Base-by-base conservation (phyloP, 306 rosid genomes). In the Coriaria nepalensis region DNA sequence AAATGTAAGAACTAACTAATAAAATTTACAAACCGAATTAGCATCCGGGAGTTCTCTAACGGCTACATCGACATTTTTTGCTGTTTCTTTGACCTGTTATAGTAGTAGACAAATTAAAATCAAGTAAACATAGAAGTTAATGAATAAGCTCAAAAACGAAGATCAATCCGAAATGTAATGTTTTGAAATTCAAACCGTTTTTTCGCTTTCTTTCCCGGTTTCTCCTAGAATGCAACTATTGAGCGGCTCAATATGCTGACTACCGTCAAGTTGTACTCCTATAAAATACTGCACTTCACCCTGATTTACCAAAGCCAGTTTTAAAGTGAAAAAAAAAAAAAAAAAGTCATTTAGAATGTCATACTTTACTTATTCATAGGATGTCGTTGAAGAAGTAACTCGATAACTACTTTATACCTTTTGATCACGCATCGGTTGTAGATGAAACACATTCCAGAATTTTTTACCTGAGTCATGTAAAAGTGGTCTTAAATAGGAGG, bases 361-460 rank as follows among this genome's bases (percentile, higher is more conserved):
- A 39, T 39, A 40, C 6, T 9, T 14, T 33, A 9, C 10, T 37
- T 33, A 9, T 52, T 36, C 7, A 11, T 53, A 37, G 52, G 34
- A 44, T 64, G 32, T 37, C 29, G 29, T 1, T 20, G 1, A 20
- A 20, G 29, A 1, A 20, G 3, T 20, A 3, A 20, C 29, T 20
- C 29, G 29, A 45, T 43, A 13, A 43, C 53, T 20, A 13, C 29
- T 12, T 0, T 11, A 33, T 78, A 83, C 98, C 95, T 85, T 90
- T 50, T 90, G 98, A 47, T 90, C 98, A 71, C 98, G 95, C 98
- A 90, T 90, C 37, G 98, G 94, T 74, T 90, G 98, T 50, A 90
- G 73, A 69, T 90, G 98, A 72, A 90, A 90, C 55, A 90, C 53
- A 62, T 90, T 90, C 98, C 98, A 90, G 65, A 90, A 90, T 74